A percentile compares a stretch with the other conserved stretches of the same genome.
Conservation (phyloP, 768 basidiomycete genomes). For the Agaricus subrufescens region DNA sequence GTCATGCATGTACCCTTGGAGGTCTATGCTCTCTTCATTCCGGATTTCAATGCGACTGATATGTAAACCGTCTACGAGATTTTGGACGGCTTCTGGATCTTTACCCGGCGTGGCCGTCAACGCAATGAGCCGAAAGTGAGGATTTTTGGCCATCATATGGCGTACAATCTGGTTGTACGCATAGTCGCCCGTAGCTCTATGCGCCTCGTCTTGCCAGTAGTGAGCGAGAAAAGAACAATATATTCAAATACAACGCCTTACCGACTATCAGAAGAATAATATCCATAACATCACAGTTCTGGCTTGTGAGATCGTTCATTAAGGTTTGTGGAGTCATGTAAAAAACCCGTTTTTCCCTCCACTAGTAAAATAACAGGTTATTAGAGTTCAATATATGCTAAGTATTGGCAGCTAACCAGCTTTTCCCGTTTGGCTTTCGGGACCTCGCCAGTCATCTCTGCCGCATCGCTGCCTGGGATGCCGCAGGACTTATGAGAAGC, state of each 20-base stretch:
- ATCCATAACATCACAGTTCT: constrained; percentile 71
- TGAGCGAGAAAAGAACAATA: not conserved
- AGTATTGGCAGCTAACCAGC: constrained; percentile 41
- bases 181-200: constrained; percentile 90
- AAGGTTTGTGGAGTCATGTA: constrained; percentile 97
- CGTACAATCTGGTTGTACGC: constrained; percentile 88
- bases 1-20: constrained; percentile 80
- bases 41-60: constrained; percentile 95
- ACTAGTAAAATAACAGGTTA: constrained; percentile 36
- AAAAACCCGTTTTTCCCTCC: constrained; percentile 80
- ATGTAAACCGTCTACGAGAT: constrained; percentile 87
- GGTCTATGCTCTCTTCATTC: constrained; percentile 85
- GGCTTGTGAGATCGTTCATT: constrained; percentile 74
- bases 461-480: constrained; percentile 81
- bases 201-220: constrained; percentile 74
- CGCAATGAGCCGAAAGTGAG: constrained; percentile 87
- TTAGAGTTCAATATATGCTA: not conserved
- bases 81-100: constrained; percentile 82
- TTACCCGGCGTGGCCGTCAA: constrained; percentile 94
- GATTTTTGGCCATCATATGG: constrained; percentile 90
- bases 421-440: constrained; percentile 45
- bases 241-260: constrained; percentile 22
- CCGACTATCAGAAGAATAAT: constrained; percentile 89
- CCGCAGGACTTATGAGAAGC: constrained; percentile 93
- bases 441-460: constrained; percentile 82